These are phyloP conservation scores for Anthostomella pinea DNA, from an alignment of 2,329 filamentous ascomycete species.

Conservation along the genomic window DNA sequence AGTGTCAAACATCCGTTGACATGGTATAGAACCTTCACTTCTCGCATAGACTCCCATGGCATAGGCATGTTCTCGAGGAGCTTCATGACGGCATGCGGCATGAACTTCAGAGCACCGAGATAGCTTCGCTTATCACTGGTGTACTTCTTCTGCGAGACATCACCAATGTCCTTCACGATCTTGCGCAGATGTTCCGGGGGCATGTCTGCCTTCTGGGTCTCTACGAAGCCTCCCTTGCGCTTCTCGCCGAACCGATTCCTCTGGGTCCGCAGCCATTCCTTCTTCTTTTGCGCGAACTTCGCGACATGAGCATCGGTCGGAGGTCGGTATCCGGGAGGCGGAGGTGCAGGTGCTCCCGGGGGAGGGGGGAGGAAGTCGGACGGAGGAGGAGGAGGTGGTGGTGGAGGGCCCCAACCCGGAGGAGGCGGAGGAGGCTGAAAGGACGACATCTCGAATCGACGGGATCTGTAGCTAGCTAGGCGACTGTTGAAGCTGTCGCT, in stretches of 20 bases:
- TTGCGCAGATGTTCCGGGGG: constrained; percentile 97
- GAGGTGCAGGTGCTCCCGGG: constrained; percentile 61
- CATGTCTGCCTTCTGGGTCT: constrained; percentile 98
- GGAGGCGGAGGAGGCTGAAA: constrained; percentile 55
- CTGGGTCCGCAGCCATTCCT: constrained; percentile 92
- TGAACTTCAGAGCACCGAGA: constrained; percentile 95
- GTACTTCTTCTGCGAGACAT: constrained; percentile 99
- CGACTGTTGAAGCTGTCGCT: constrained; percentile 28
- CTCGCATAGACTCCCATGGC: constrained; percentile 95
- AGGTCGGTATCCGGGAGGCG: constrained; percentile 81
- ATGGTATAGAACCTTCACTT: constrained; percentile 97
- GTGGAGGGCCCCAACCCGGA: constrained; percentile 53
- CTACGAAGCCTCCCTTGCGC: constrained; percentile 91
- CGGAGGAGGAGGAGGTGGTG: constrained; percentile 53
- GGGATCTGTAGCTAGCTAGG: constrained; percentile 18
- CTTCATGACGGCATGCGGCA: constrained; percentile 98
- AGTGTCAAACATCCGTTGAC: constrained; percentile 96
- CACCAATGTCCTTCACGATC: constrained; percentile 96
- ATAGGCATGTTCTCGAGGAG: constrained; percentile 99
- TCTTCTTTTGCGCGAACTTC: constrained; percentile 98
- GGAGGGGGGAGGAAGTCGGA: constrained; percentile 56
- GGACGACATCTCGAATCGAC: constrained; percentile 45
- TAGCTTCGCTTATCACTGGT: constrained; percentile 98
- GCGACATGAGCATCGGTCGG: constrained; percentile 78
- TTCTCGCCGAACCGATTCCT: constrained; percentile 95